Conservation (phyloP, 2,329 filamentous ascomycete genomes). For the Didymosphaeria variabile region DNA sequence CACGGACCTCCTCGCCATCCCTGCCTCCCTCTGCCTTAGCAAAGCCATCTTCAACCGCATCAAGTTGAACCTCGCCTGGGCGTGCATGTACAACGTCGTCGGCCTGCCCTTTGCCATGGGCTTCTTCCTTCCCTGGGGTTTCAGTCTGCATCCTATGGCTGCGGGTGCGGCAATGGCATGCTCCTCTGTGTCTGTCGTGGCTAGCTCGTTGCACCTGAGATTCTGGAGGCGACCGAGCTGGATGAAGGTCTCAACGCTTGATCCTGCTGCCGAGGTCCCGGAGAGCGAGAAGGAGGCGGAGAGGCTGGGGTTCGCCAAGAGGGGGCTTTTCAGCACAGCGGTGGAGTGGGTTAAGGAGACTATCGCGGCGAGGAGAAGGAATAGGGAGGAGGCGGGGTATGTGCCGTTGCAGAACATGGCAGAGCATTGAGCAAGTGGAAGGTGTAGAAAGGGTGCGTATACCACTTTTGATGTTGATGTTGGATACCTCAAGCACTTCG, state of each 20-base stretch:
- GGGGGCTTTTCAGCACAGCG: constrained; percentile 31
- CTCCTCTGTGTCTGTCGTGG: constrained; percentile 88
- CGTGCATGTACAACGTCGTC: constrained; percentile 89
- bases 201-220: constrained; percentile 82
- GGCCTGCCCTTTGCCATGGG: constrained; percentile 98
- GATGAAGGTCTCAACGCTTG: constrained; percentile 78
- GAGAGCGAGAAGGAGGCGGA: constrained; percentile 40
- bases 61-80: constrained; percentile 92
- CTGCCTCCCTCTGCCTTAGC: constrained; percentile 82
- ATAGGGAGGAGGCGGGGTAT: constrained; percentile 54
- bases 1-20: constrained; percentile 91
- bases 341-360: constrained; percentile 42
- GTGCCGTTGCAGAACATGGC: constrained; percentile 56
- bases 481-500: constrained; percentile 15
- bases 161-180: constrained; percentile 94
- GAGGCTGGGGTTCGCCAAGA: constrained; percentile 25
- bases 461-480: neutral
- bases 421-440: constrained; percentile 29
- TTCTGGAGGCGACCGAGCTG: constrained; percentile 85
- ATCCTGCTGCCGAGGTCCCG: constrained; percentile 51
- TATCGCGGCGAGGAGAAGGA: constrained; percentile 47
- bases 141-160: constrained; percentile 90
- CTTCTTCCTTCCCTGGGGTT: constrained; percentile 87
- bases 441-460: neutral
- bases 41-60: constrained; percentile 89